A percentile compares a stretch with the other conserved stretches of the same genome.
Evolutionary conservation across 2,329 filamentous ascomycete genomes (phyloP).

Genomic region (Ophiostoma ips): DNA sequence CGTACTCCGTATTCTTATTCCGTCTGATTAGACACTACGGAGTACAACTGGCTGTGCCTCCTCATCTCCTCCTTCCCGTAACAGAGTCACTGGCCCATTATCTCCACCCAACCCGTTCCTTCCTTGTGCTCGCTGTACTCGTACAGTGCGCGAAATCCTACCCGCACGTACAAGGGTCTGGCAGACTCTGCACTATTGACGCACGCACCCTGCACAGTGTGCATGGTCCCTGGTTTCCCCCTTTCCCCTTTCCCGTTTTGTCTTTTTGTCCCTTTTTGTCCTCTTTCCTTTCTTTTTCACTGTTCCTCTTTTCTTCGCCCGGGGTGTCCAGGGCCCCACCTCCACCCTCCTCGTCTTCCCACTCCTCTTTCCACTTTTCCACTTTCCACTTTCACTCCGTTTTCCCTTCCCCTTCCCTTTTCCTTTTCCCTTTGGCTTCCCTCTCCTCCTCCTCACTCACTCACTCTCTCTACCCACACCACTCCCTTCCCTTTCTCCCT

Average conservation of each 20-base stretch:
- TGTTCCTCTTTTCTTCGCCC: not conserved
- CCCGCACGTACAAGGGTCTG: no score
- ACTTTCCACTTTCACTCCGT: not conserved
- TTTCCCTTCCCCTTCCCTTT: not conserved
- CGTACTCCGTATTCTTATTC: no score
- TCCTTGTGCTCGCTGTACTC: no score
- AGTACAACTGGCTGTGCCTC: no score
- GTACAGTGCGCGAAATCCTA: no score
- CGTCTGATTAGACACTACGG: no score
- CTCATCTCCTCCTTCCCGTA: no score
- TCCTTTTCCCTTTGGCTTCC: conserved; percentile 4
- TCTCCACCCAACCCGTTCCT: no score
- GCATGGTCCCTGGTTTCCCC: not conserved
- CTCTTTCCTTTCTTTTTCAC: not conserved
- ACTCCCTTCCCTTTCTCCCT: not conserved
- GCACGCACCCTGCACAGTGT: not conserved
- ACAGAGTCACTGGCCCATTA: no score
- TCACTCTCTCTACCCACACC: not conserved
- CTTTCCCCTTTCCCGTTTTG: not conserved
- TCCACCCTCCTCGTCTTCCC: conserved; percentile 3
- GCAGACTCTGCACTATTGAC: no score
- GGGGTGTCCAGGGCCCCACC: not conserved
- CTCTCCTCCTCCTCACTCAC: conserved; percentile 2
- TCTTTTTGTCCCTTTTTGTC: not conserved
- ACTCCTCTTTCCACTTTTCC: not conserved